These are phyloP conservation scores for Phenoliferia sp. DNA, from an alignment of 1,284 basidiomycete genomes.

Conservation along the genomic window DNA sequence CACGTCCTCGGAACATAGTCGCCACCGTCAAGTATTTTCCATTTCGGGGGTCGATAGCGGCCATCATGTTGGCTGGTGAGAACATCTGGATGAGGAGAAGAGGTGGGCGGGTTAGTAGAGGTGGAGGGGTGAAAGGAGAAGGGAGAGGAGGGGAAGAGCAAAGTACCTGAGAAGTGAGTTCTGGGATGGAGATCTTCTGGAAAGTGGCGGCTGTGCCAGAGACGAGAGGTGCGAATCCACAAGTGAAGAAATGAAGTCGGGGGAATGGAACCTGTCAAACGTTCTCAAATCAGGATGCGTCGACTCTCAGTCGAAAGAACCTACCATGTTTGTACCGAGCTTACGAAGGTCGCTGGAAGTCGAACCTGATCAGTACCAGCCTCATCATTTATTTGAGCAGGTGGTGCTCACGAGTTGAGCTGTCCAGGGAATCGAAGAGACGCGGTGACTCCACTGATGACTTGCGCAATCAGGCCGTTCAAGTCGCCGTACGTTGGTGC, in stretches of 20 bases:
- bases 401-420: slow-evolving; percentile 51
- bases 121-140: not conserved
- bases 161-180: slow-evolving; percentile 50
- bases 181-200: slow-evolving; percentile 54
- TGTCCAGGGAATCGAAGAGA: slow-evolving; percentile 83
- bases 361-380: not conserved
- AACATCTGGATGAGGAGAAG: slow-evolving; percentile 57
- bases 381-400: not conserved
- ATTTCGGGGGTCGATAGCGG: slow-evolving; percentile 75
- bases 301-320: not conserved
- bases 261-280: slow-evolving; percentile 65
- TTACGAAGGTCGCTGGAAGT: slow-evolving; percentile 80
- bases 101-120: not conserved
- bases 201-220: slow-evolving; percentile 61
- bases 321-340: slow-evolving; percentile 76
- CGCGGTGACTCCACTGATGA: slow-evolving; percentile 84
- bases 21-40: slow-evolving; percentile 72
- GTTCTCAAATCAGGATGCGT: not conserved
- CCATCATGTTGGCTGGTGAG: slow-evolving; percentile 70
- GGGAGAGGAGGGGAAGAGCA: slow-evolving; percentile 1
- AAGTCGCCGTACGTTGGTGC: slow-evolving; percentile 59
- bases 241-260: slow-evolving; percentile 85
- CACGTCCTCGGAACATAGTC: slow-evolving; percentile 67
- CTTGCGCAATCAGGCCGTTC: slow-evolving; percentile 60
- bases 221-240: slow-evolving; percentile 76